Conservation (phyloP, 495 filamentous ascomycete species). For the Penicillium longicatenatum region DNA sequence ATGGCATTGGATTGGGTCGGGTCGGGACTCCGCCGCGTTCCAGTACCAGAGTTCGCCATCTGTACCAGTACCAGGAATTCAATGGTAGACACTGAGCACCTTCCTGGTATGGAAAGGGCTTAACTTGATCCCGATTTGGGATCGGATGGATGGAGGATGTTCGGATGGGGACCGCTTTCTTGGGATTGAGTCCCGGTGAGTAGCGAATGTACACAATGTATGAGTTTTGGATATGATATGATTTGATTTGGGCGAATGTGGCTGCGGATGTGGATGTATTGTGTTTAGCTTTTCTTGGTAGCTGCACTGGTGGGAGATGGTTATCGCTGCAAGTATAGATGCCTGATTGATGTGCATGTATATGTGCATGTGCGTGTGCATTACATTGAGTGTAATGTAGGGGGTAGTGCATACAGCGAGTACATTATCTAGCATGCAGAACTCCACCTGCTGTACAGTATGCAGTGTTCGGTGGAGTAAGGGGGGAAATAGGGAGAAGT, state of each 20-base stretch:
- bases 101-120: conserved; percentile 28
- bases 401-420: not conserved
- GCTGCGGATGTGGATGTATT: not conserved
- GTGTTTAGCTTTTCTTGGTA: not conserved
- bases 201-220: not conserved
- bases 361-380: no score
- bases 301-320: not conserved
- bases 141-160: conserved; percentile 1
- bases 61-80: conserved; percentile 1
- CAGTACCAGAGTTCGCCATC: not conserved
- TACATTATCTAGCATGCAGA: no score
- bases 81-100: conserved; percentile 11
- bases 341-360: not conserved
- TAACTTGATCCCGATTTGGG: not conserved
- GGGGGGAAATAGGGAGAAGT: not conserved
- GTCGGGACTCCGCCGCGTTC: conserved; percentile 20
- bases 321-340: not conserved
- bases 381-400: no score
- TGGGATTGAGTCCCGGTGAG: no score
- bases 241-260: no score
- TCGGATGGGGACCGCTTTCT: not conserved
- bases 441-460: not conserved
- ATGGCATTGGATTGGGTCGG: conserved; percentile 21
- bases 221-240: not conserved
- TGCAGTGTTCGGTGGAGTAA: not conserved